Percentiles rank a stretch among this genome's conserved stretches.
These are phyloP conservation scores for Sporothrix luriei DNA, from an alignment of 2,329 filamentous ascomycete species.

Conservation along the genomic window DNA sequence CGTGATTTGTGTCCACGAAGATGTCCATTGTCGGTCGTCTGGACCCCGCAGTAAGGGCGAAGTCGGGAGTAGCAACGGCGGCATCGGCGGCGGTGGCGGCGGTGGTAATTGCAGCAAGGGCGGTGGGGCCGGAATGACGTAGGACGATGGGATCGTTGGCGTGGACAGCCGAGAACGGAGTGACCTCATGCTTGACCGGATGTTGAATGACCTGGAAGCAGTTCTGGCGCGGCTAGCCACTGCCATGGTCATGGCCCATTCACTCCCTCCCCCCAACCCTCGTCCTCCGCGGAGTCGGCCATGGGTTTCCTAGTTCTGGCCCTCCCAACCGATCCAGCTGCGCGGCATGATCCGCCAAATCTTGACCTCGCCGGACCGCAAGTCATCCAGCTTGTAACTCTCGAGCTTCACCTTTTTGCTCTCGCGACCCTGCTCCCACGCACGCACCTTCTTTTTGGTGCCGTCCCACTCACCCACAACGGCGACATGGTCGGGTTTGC, in stretches of 20 bases:
- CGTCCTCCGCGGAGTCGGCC: slow-evolving; percentile 9
- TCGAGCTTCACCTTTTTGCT: slow-evolving; percentile 91
- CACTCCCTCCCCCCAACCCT: background rate
- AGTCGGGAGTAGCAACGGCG: too few species aligned
- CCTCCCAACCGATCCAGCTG: slow-evolving; percentile 89
- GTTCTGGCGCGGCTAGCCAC: background rate
- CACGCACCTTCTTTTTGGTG: slow-evolving; percentile 94
- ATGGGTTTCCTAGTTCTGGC: slow-evolving; percentile 52
- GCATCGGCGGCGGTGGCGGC: background rate
- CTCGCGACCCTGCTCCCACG: slow-evolving; percentile 93
- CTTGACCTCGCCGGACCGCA: slow-evolving; percentile 91
- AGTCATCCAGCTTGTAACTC: slow-evolving; percentile 89
- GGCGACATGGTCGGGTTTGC: slow-evolving; percentile 84
- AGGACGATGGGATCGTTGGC: background rate
- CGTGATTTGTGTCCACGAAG: background rate
- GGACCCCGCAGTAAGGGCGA: too few species aligned
- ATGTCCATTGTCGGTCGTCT: background rate
- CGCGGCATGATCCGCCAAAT: slow-evolving; percentile 95
- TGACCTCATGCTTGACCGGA: background rate
- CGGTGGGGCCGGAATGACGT: background rate
- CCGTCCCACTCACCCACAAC: slow-evolving; percentile 97
- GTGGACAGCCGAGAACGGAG: slow-evolving; percentile 6
- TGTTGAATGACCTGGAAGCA: background rate
- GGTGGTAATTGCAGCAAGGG: background rate
- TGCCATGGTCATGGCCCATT: too few species aligned